Evolutionary conservation across 306 rosid species (phyloP), one percentile per base, ranked within the genome.

Genomic region (Prunus armeniaca): DNA sequence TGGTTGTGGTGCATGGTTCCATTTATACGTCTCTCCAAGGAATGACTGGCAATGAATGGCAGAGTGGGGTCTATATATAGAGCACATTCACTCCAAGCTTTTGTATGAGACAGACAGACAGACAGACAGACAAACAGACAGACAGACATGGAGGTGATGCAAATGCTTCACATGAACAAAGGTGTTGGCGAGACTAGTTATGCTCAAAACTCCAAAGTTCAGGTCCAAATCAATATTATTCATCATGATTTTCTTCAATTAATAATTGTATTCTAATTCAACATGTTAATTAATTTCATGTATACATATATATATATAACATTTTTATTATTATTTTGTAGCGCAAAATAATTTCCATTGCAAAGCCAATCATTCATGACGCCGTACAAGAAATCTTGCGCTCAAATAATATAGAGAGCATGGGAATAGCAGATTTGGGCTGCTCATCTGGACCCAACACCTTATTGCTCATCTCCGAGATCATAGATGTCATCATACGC

Each of bases 401-500:
- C n/a, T 69, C 81, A 54, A 75, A 30, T 14, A 22, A 49, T 54
- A 45, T 19, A 1, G 74, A 63, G 73, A 92, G 85, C 82, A 81
- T 94, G 78, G 82, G 84, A 27, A 87, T 94, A 22, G 98, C 90
- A 0, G 98, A 94, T 65, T 83, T 94, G 60, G 98, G 98, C 11
- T 92, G 98, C 50, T 90, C 97, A 19, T 86, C 95, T 2, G 98
- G 98, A 9, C 98, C 97, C 20, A 92, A 94, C 84, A 74, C 87
- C 0, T 61, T 94, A 32, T 13, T 32, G 4, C 82, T 87, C 3
- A 72, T 94, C 27, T 85, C 82, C 0, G 80, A 89, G 73, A 79
- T 92, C 34, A n/a, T 87, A 3, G 76, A 87, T 9, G 61, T 46
- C 15, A 28, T 94, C 18, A 28, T 94, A 0, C 32, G 73, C 41